A percentile compares a stretch with the other conserved stretches of the same genome.
These are phyloP conservation scores for Pyrenula aspistea DNA, from an alignment of 495 filamentous ascomycete species.

Conservation along the genomic window DNA sequence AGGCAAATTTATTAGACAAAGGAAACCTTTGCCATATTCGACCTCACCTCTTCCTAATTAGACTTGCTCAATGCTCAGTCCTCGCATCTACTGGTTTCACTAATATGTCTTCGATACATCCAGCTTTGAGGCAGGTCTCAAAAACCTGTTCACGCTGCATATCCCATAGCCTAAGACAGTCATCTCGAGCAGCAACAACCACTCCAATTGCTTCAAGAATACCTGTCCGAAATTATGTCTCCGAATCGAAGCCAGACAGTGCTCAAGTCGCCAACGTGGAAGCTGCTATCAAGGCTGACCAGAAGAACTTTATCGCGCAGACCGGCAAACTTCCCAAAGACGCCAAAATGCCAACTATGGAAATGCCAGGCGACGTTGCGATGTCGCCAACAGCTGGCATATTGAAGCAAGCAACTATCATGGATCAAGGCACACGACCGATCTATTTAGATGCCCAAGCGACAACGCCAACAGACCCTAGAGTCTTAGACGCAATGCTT, in stretches of 20 bases:
- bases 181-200: constrained; percentile 31
- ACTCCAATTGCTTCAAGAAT: constrained; percentile 15
- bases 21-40: too few relatives aligned
- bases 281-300: constrained; percentile 70
- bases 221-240: constrained; percentile 57
- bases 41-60: too few relatives aligned
- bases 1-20: too few relatives aligned
- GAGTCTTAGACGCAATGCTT: constrained; percentile 93
- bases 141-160: constrained; percentile 49
- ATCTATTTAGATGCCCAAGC: constrained; percentile 99
- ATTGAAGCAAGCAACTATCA: constrained; percentile 80
- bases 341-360: constrained; percentile 43
- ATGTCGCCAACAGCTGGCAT: constrained; percentile 80
- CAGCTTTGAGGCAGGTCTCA: constrained; percentile 67
- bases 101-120: constrained; percentile 25
- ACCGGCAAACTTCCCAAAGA: constrained; percentile 48
- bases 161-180: constrained; percentile 29
- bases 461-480: constrained; percentile 89
- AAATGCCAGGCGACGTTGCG: constrained; percentile 48
- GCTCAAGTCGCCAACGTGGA: constrained; percentile 70
- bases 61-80: too few relatives aligned
- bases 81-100: not conserved
- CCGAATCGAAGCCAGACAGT: constrained; percentile 65
- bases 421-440: constrained; percentile 88
- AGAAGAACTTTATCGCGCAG: constrained; percentile 62